Evolutionary conservation across 2,329 filamentous ascomycete genomes (phyloP).

Genomic region (Hirsutella thompsonii): DNA sequence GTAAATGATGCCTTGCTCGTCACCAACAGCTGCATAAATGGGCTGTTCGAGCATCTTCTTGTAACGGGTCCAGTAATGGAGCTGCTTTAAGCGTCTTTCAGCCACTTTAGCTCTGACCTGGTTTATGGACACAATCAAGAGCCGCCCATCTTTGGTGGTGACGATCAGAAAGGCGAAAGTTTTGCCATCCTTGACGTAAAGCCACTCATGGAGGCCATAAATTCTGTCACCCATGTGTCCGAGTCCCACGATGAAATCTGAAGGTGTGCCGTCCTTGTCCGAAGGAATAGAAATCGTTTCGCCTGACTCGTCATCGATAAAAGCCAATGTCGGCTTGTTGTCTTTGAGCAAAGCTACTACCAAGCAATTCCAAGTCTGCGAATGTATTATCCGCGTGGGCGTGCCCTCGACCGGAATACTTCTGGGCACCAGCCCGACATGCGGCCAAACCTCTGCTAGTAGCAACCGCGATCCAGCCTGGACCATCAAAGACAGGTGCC

Average conservation of each 20-base stretch:
- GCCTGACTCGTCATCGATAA: constrained; percentile 44
- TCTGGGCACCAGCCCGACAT: constrained; percentile 34
- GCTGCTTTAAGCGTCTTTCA: constrained; percentile 7
- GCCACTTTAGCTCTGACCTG: constrained; percentile 6
- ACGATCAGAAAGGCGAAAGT: constrained; percentile 52
- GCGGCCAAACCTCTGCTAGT: constrained; percentile 36
- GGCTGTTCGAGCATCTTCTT: constrained; percentile 31
- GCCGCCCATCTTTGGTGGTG: constrained; percentile 37
- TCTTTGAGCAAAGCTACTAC: constrained; percentile 36
- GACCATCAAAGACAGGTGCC: constrained; percentile 32
- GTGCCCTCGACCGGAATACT: constrained; percentile 32
- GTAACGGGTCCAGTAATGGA: constrained; percentile 42
- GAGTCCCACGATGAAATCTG: constrained; percentile 41
- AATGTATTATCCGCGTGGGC: constrained; percentile 41
- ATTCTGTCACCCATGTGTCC: constrained; percentile 45
- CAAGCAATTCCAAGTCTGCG: constrained; percentile 35
- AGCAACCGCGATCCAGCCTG: constrained; percentile 36
- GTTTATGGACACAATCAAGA: constrained; percentile 42
- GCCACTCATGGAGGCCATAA: constrained; percentile 51
- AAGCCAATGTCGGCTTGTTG: constrained; percentile 34
- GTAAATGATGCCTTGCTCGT: constrained; percentile 42
- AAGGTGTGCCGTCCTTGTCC: constrained; percentile 25
- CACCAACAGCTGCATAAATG: constrained; percentile 43
- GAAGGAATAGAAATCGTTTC: constrained; percentile 32
- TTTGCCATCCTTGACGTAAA: constrained; percentile 40